Conservation (phyloP, 2,329 filamentous ascomycete species). For the Cercospora brassicicola region DNA sequence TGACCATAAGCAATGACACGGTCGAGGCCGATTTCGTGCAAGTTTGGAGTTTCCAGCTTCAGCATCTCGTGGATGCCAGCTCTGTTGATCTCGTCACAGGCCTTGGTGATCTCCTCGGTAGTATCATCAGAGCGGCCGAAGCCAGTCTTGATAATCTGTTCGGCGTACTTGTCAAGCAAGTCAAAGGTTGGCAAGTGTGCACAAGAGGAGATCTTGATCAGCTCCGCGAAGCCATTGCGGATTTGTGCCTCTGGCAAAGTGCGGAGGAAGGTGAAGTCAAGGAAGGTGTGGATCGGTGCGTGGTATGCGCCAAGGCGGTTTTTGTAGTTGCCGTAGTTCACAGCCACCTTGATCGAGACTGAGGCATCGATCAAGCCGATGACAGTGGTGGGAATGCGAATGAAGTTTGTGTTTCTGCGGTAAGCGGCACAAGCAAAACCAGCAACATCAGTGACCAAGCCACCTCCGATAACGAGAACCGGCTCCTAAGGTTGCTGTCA, state of each 20-base stretch:
- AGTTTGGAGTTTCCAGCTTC: slow-evolving; percentile 69
- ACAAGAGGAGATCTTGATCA: slow-evolving; percentile 75
- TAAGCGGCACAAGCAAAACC: slow-evolving; percentile 72
- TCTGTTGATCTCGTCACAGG: slow-evolving; percentile 67
- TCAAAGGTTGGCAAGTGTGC: slow-evolving; percentile 66
- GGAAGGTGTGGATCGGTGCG: slow-evolving; percentile 67
- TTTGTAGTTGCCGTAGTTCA: slow-evolving; percentile 76
- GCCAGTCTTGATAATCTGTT: slow-evolving; percentile 63
- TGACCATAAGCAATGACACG: slow-evolving; percentile 73
- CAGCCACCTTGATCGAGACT: slow-evolving; percentile 75
- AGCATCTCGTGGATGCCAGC: slow-evolving; percentile 71
- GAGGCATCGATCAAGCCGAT: slow-evolving; percentile 75
- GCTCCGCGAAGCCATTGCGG: slow-evolving; percentile 70
- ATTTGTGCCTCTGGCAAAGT: slow-evolving; percentile 67
- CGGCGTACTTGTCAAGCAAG: slow-evolving; percentile 67
- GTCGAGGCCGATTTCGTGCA: slow-evolving; percentile 71
- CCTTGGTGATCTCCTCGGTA: slow-evolving; percentile 56
- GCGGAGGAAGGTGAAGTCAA: slow-evolving; percentile 71
- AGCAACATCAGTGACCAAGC: slow-evolving; percentile 71
- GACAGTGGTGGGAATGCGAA: slow-evolving; percentile 71
- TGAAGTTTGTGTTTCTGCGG: slow-evolving; percentile 71
- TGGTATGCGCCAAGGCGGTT: slow-evolving; percentile 73
- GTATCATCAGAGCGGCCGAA: slow-evolving; percentile 64
- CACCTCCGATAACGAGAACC: slow-evolving; percentile 66
- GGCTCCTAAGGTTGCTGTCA: slow-evolving; percentile 52